These are phyloP conservation scores for Colletotrichum gloeosporioides DNA, from an alignment of 2,329 filamentous ascomycete genomes.

Conservation along the genomic window DNA sequence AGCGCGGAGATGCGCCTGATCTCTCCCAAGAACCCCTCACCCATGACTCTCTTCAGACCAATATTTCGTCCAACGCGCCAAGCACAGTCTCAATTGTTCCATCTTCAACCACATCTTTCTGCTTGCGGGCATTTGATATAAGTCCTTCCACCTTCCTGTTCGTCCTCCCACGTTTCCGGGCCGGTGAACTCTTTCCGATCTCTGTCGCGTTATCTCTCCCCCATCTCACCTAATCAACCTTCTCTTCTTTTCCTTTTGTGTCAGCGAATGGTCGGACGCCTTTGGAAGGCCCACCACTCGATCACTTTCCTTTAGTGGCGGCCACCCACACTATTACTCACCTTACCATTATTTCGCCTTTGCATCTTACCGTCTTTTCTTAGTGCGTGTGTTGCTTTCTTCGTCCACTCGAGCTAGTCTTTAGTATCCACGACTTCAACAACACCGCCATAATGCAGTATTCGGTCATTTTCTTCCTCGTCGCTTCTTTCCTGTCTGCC, in stretches of 20 bases:
- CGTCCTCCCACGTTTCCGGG: neutral
- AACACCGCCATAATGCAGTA: slow-evolving; percentile 15
- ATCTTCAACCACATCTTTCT: neutral
- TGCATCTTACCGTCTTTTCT: neutral
- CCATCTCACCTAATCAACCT: slow-evolving; percentile 4
- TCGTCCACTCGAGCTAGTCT: neutral
- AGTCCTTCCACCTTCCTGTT: slow-evolving; percentile 3
- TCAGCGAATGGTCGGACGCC: slow-evolving; percentile 8
- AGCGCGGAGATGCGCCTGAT: neutral
- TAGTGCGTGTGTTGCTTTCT: neutral
- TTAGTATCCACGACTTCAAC: neutral
- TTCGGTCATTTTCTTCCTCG: neutral
- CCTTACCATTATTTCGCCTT: neutral
- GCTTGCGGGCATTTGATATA: slow-evolving; percentile 7
- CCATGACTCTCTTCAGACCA: neutral
- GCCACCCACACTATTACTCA: neutral
- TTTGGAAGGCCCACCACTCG: slow-evolving; percentile 13
- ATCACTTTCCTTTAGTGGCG: slow-evolving; percentile 5
- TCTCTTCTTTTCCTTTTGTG: neutral
- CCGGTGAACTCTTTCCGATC: slow-evolving; percentile 2
- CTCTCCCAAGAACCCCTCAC: neutral
- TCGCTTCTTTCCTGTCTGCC: neutral
- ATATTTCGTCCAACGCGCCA: neutral
- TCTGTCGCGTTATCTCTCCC: neutral
- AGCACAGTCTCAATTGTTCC: neutral